Evolutionary conservation across 176 grass and related monocot genomes (phyloP).

Genomic region (Neostapfia colusana): DNA sequence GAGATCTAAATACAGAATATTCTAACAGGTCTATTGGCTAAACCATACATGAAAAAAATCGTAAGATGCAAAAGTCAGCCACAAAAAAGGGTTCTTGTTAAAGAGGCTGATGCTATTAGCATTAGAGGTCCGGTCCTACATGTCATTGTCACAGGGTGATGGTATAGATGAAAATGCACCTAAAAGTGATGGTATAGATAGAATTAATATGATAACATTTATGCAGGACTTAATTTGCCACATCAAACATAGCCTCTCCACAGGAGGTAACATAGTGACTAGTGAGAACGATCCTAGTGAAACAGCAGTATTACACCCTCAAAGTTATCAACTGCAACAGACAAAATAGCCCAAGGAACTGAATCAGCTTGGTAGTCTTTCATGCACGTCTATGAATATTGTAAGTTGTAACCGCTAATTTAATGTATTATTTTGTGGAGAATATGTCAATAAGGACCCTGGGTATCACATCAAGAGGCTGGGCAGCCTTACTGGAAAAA

Average conservation of each 20-base stretch:
- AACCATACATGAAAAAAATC: neutral
- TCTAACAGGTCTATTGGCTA: neutral
- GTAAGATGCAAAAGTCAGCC: neutral
- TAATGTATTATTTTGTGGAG: neutral
- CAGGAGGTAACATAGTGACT: neutral
- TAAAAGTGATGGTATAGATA: neutral
- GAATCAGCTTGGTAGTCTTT: neutral
- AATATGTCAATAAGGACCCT: too few species aligned
- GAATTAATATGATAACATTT: neutral
- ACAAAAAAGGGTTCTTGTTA: neutral
- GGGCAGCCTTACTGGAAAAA: neutral
- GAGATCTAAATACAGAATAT: too few species aligned
- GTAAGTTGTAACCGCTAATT: neutral
- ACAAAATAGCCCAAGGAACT: slow-evolving; percentile 1
- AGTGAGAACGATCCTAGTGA: neutral
- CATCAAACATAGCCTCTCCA: neutral
- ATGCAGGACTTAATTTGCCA: neutral
- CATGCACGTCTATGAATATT: neutral
- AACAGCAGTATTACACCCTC: neutral
- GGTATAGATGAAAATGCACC: neutral
- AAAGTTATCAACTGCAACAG: neutral
- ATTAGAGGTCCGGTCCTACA: neutral
- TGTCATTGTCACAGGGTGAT: neutral
- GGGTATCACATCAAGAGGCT: too few species aligned
- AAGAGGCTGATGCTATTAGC: neutral